These are phyloP conservation scores for Zymoseptoria passerinii DNA, from an alignment of 2,329 filamentous ascomycete species.

Conservation along the genomic window DNA sequence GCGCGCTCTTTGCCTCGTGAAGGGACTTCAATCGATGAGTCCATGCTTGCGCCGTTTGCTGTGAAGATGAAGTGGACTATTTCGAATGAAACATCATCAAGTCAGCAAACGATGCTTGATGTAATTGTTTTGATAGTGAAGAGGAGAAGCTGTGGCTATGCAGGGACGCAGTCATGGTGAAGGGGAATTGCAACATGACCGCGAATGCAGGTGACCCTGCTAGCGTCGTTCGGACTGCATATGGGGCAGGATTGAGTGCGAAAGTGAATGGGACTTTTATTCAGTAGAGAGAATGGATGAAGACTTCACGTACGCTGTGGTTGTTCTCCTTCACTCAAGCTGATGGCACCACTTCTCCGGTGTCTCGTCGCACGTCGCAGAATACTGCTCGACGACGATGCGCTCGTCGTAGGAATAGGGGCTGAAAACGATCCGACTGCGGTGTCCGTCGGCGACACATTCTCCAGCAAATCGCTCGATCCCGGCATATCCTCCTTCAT, in stretches of 20 bases:
- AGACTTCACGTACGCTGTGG: conserved; percentile 5
- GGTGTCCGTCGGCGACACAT: background rate
- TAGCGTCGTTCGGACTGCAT: background rate
- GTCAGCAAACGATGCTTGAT: background rate
- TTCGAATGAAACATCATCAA: background rate
- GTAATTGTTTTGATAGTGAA: background rate
- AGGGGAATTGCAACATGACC: background rate
- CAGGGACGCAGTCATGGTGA: background rate
- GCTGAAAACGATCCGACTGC: background rate
- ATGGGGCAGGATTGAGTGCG: background rate
- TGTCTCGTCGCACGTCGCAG: conserved; percentile 1
- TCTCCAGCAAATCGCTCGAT: background rate
- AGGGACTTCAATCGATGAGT: background rate
- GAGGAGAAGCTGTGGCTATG: background rate
- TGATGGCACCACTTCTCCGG: conserved; percentile 5
- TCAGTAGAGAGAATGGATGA: conserved; percentile 1
- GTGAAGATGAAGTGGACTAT: background rate
- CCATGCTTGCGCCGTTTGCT: background rate
- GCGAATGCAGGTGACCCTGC: background rate
- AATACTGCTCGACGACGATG: background rate
- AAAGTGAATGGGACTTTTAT: conserved; percentile 1
- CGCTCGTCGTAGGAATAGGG: background rate
- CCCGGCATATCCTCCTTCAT: background rate
- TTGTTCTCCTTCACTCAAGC: conserved; percentile 1
- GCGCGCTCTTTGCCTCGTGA: background rate